Conservation (phyloP, 352 stramenopile genomes). For the Phytophthora gonapodyides region DNA sequence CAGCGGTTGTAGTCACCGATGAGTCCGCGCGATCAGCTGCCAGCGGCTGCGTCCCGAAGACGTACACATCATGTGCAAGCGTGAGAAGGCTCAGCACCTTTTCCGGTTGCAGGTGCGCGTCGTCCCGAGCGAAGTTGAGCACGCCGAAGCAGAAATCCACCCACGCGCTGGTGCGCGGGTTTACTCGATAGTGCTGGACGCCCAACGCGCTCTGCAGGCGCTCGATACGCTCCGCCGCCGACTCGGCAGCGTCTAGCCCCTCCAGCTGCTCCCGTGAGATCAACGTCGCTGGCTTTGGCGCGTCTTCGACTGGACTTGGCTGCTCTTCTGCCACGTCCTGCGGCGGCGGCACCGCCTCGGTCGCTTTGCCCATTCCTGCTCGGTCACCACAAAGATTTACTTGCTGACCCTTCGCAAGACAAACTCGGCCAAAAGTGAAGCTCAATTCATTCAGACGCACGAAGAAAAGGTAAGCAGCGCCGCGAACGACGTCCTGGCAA, state of each 20-base stretch:
- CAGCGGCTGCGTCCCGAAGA: conserved; percentile 43
- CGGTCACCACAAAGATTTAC: conserved; percentile 1
- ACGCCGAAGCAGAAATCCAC: conserved; percentile 73
- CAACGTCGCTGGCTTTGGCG: conserved; percentile 14
- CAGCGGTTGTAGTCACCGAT: conserved; percentile 5
- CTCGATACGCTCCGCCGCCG: conserved; percentile 33
- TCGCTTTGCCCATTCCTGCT: conserved; percentile 27
- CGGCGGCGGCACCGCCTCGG: conserved; percentile 10
- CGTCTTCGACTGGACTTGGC: conserved; percentile 14
- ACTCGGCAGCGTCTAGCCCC: conserved; percentile 29
- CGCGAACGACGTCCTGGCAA: background rate
- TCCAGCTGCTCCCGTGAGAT: conserved; percentile 46
- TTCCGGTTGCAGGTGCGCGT: conserved; percentile 37
- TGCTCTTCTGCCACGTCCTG: conserved; percentile 21
- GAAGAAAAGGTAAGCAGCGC: conserved; percentile 10
- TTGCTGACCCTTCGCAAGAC: conserved; percentile 29
- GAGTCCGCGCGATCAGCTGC: conserved; percentile 7
- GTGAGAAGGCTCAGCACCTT: conserved; percentile 52
- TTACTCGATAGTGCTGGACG: conserved; percentile 55
- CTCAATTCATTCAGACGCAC: conserved; percentile 28
- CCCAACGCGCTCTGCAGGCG: conserved; percentile 45
- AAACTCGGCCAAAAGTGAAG: conserved; percentile 22
- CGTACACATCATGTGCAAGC: conserved; percentile 59
- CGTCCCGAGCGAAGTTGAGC: conserved; percentile 63
- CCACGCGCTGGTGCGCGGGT: conserved; percentile 53